Conservation (phyloP, 225 moss, liverwort and hornwort species). For the Straminergon stramineum region DNA sequence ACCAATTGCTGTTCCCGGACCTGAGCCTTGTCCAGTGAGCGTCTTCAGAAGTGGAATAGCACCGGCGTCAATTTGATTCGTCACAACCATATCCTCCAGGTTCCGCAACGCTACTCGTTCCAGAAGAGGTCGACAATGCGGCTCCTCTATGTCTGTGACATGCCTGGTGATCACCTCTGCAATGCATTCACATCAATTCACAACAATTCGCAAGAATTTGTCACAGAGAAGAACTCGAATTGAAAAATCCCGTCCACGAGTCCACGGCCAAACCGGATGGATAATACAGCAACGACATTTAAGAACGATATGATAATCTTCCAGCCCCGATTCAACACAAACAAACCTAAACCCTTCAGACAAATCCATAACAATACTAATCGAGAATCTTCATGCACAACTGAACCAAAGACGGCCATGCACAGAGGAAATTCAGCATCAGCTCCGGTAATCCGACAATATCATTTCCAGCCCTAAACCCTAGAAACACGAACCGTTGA, state of each 20-base stretch:
- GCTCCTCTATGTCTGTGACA: constrained; percentile 46
- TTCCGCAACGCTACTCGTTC: constrained; percentile 51
- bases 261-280: not conserved
- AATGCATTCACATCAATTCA: not conserved
- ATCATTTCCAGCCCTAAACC: not conserved
- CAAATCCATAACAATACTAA: not conserved
- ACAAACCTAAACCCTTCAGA: not conserved
- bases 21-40: not conserved
- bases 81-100: constrained; percentile 43
- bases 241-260: not conserved
- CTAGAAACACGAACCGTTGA: constrained; percentile 29
- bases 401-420: not conserved
- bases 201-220: not conserved
- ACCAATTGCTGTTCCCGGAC: not conserved
- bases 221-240: not conserved
- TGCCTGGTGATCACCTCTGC: constrained; percentile 28
- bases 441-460: not conserved
- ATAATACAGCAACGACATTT: not conserved
- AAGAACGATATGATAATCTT: not conserved
- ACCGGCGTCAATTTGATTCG: constrained; percentile 26
- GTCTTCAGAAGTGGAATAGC: constrained; percentile 39
- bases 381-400: not conserved
- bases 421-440: not conserved
- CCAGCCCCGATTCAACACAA: not conserved
- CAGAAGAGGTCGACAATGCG: constrained; percentile 41